phyloP scores from a whole-genome alignment of 148 eudicot species.

The Polygonum aviculare region DNA sequence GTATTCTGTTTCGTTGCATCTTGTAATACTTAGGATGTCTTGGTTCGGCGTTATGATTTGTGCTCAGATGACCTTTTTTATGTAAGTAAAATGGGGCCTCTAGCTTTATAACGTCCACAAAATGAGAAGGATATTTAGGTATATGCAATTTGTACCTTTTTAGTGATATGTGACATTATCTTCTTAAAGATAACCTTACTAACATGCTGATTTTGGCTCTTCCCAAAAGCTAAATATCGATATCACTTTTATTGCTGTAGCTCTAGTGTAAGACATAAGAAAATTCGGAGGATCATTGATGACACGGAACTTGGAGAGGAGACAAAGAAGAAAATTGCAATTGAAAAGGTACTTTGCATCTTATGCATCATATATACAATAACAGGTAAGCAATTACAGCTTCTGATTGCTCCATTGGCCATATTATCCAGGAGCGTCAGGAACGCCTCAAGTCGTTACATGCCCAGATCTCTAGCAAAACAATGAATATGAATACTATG shows the following conservation, averaged over 20 bases:
- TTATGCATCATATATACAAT: background rate
- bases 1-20: background rate
- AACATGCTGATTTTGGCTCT: background rate
- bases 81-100: background rate
- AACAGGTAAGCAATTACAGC: background rate
- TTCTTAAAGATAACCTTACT: background rate
- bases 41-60: background rate
- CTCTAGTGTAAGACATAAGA: conserved; percentile 60
- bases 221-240: background rate
- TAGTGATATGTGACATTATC: background rate
- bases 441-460: conserved; percentile 82
- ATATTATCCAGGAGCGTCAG: conserved; percentile 70
- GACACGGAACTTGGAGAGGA: conserved; percentile 97
- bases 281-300: conserved; percentile 87
- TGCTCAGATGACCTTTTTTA: background rate
- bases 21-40: background rate
- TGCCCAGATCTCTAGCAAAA: conserved; percentile 55
- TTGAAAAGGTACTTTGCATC: conserved; percentile 69
- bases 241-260: conserved; percentile 20
- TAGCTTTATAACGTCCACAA: background rate
- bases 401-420: conserved; percentile 2
- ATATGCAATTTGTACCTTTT: background rate
- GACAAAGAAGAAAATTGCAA: conserved; percentile 91
- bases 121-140: background rate
- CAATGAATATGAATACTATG: conserved; percentile 40